These are phyloP conservation scores for Backusella luteola DNA, from an alignment of 192 early-diverging fungal genomes.

Conservation along the genomic window DNA sequence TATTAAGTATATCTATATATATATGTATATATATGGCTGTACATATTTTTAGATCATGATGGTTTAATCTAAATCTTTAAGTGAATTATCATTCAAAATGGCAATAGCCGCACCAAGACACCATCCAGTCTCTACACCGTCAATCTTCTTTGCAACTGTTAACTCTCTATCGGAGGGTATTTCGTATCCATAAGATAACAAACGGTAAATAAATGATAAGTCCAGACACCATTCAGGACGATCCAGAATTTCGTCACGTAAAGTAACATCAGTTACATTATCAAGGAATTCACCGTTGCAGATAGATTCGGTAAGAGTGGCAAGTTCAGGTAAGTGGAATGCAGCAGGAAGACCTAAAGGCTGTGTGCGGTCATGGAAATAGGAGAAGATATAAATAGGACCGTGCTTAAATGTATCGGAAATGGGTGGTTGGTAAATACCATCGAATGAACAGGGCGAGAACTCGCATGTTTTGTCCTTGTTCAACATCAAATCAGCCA, in stretches of 20 bases:
- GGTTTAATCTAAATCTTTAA: slow-evolving; percentile 1
- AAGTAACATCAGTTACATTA: slow-evolving; percentile 27
- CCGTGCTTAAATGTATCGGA: slow-evolving; percentile 54
- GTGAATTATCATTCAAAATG: slow-evolving; percentile 51
- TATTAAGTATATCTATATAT: not conserved
- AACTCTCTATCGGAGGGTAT: slow-evolving; percentile 58
- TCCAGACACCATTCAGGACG: slow-evolving; percentile 77
- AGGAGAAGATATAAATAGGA: slow-evolving; percentile 85
- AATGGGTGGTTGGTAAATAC: slow-evolving; percentile 76
- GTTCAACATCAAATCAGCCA: slow-evolving; percentile 58
- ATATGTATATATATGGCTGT: not conserved
- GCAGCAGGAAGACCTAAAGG: slow-evolving; percentile 55
- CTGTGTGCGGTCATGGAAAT: slow-evolving; percentile 81
- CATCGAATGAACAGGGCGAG: slow-evolving; percentile 76
- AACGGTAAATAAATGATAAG: slow-evolving; percentile 71
- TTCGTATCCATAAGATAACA: slow-evolving; percentile 73
- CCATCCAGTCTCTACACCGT: slow-evolving; percentile 86
- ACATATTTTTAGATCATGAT: not conserved
- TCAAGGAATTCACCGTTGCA: slow-evolving; percentile 52
- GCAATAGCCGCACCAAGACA: slow-evolving; percentile 80
- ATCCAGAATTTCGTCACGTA: slow-evolving; percentile 39
- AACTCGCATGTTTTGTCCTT: slow-evolving; percentile 50
- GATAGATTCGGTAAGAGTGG: slow-evolving; percentile 54
- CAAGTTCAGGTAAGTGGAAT: slow-evolving; percentile 62
- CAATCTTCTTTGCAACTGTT: slow-evolving; percentile 78